Conservation (phyloP, 2,329 filamentous ascomycete genomes). For the Diaporthe citri region DNA sequence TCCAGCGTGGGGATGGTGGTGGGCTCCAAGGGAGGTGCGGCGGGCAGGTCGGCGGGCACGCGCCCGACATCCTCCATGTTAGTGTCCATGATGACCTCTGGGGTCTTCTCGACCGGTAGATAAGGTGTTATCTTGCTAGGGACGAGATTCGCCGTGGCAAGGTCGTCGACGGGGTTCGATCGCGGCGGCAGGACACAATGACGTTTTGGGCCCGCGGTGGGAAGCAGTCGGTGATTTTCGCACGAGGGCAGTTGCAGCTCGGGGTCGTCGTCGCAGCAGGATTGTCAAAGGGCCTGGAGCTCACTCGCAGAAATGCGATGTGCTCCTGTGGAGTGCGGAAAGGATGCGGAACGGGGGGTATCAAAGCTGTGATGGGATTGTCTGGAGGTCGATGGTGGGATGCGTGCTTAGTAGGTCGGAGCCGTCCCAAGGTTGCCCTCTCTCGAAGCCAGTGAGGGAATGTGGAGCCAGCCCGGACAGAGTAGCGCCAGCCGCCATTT, state of each 20-base stretch:
- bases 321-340: constrained; percentile 22
- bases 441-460: constrained; percentile 31
- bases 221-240: constrained; percentile 37
- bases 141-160: constrained; percentile 25
- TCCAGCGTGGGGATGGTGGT: constrained; percentile 93
- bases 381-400: constrained; percentile 37
- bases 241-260: constrained; percentile 29
- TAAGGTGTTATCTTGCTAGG: constrained; percentile 25
- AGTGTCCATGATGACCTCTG: constrained; percentile 79
- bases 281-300: constrained; percentile 1
- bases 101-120: constrained; percentile 19
- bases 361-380: constrained; percentile 38
- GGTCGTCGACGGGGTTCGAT: constrained; percentile 40
- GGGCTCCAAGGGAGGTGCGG: constrained; percentile 78
- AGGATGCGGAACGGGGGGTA: constrained; percentile 37
- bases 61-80: constrained; percentile 99
- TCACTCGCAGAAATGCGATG: constrained; percentile 32
- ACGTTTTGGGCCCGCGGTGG: constrained; percentile 34
- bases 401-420: constrained; percentile 30
- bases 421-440: constrained; percentile 35
- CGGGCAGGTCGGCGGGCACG: constrained; percentile 82
- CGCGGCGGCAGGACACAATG: constrained; percentile 37
- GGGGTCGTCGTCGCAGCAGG: constrained; percentile 33
- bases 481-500: constrained; percentile 31
- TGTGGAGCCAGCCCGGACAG: constrained; percentile 16